A percentile compares a stretch with the other conserved stretches of the same genome.
Evolutionary conservation across 257 asterid species (phyloP).

Genomic region (Capsicum rhomboideum): DNA sequence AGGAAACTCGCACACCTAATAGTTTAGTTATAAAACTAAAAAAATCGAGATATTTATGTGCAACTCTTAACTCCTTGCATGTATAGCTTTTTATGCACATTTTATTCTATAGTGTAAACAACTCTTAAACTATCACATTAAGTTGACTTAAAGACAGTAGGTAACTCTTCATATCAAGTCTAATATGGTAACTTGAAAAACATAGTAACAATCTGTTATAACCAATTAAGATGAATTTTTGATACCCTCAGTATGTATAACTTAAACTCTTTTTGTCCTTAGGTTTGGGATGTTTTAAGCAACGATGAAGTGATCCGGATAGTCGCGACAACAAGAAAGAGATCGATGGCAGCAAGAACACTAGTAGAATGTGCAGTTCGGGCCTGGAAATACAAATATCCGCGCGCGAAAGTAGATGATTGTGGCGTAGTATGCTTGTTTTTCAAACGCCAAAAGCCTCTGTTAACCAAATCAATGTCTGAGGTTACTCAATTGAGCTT

Average conservation of each 20-base stretch:
- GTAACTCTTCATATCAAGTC: background rate
- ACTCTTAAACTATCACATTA: no score
- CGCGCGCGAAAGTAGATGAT: slow-evolving; percentile 62
- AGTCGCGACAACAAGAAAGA: slow-evolving; percentile 53
- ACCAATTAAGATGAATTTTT: background rate
- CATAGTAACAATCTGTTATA: background rate
- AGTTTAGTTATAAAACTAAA: no score
- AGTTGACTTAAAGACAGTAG: no score
- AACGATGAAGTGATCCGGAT: slow-evolving; percentile 55
- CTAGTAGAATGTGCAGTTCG: slow-evolving; percentile 52
- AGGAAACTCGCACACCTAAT: no score
- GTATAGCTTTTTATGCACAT: background rate
- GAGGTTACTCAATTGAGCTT: slow-evolving; percentile 36
- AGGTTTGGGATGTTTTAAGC: slow-evolving; percentile 85
- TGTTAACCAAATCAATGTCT: slow-evolving; percentile 35
- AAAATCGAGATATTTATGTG: no score
- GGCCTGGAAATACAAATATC: slow-evolving; percentile 65
- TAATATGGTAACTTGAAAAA: background rate
- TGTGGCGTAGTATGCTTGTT: slow-evolving; percentile 65
- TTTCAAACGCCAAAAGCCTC: slow-evolving; percentile 48
- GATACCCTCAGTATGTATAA: background rate
- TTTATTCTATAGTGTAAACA: background rate
- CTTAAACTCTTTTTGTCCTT: background rate
- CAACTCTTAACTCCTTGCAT: background rate
- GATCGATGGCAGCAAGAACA: slow-evolving; percentile 51